phyloP scores from a whole-genome alignment of 1,139 yeast genomes.

The Debaryomyces robertsiae region DNA sequence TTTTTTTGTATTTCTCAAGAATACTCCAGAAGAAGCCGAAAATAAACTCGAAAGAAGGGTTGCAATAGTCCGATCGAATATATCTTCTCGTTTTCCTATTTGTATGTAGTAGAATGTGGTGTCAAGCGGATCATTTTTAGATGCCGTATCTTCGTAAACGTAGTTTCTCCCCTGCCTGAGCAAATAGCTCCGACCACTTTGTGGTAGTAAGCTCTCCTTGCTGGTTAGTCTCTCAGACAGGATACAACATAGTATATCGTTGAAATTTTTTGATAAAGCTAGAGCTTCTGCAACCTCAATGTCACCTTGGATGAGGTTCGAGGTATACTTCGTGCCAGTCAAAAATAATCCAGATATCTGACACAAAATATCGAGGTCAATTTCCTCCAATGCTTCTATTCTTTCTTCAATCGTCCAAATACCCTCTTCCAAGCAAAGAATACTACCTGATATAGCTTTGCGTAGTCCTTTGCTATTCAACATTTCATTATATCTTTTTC shows the following conservation, averaged over 20 bases:
- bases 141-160: conserved; percentile 25
- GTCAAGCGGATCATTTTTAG: conserved; percentile 49
- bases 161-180: conserved; percentile 39
- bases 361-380: conserved; percentile 26
- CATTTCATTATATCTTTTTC: conserved; percentile 45
- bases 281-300: conserved; percentile 18
- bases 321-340: conserved; percentile 30
- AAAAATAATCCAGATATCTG: conserved; percentile 24
- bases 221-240: background rate
- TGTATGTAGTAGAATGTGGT: conserved; percentile 56
- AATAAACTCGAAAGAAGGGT: conserved; percentile 48
- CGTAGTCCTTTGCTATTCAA: conserved; percentile 40
- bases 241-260: background rate
- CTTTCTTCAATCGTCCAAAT: conserved; percentile 56
- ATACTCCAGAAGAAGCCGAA: conserved; percentile 40
- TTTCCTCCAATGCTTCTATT: conserved; percentile 35
- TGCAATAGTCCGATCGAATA: conserved; percentile 36
- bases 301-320: conserved; percentile 55
- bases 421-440: conserved; percentile 54
- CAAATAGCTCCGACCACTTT: conserved; percentile 36
- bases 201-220: background rate
- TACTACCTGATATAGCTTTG: conserved; percentile 48
- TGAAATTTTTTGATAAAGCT: conserved; percentile 15
- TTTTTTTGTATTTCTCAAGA: conserved; percentile 53
- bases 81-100: conserved; percentile 48